These are phyloP conservation scores for Anthoceros angustus DNA, from an alignment of 225 moss, liverwort and hornwort species.

Conservation along the genomic window DNA sequence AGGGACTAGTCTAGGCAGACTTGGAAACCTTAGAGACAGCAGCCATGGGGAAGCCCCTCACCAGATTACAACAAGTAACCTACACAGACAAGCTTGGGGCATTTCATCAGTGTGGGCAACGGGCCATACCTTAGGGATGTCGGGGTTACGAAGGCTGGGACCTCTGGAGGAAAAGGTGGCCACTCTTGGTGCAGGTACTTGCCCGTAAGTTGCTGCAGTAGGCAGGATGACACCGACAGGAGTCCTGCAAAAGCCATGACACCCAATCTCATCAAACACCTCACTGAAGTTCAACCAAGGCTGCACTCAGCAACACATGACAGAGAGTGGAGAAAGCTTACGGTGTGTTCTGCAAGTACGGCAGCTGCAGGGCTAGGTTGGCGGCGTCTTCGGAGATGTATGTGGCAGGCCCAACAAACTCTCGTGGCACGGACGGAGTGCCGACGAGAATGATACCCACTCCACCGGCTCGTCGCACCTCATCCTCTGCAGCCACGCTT, in stretches of 20 bases:
- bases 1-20: no score
- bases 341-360: conserved; percentile 4
- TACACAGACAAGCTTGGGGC: neutral
- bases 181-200: conserved; percentile 18
- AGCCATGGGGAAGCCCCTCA: no score
- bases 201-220: conserved; percentile 5
- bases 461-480: neutral
- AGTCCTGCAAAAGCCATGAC: neutral
- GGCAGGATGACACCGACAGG: conserved; percentile 6
- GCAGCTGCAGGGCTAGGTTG: neutral
- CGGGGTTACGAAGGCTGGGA: conserved; percentile 8
- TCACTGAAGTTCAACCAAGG: no score
- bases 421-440: neutral
- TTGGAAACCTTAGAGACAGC: no score
- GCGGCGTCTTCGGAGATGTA: neutral
- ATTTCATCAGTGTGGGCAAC: neutral
- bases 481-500: neutral
- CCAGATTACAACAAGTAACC: no score
- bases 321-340: neutral
- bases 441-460: conserved; percentile 3
- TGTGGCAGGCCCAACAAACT: neutral
- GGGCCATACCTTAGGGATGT: conserved; percentile 14
- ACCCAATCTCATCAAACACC: neutral
- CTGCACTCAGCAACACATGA: neutral
- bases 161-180: conserved; percentile 22